Conservation (phyloP, 176 grass and related monocot genomes). For the Rhynchospora pubera region DNA sequence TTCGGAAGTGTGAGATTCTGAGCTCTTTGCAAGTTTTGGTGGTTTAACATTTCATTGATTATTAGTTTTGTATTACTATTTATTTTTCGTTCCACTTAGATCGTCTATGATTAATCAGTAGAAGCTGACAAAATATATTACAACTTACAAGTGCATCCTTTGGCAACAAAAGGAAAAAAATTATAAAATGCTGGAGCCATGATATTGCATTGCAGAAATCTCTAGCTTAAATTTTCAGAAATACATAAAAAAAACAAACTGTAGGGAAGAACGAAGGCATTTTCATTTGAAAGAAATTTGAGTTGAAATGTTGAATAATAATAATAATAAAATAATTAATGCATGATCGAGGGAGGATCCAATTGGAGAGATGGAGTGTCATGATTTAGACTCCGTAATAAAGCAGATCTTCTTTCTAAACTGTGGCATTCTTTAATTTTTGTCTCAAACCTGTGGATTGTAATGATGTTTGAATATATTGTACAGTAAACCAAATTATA, state of each 20-base stretch:
- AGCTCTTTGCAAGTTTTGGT: slow-evolving; percentile 18
- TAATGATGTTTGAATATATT: background rate
- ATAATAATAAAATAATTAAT: too few relatives aligned
- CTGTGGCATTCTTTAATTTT: background rate
- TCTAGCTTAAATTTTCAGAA: background rate
- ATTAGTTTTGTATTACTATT: background rate
- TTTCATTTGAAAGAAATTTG: background rate
- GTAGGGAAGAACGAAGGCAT: background rate
- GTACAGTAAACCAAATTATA: background rate
- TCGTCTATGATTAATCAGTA: background rate
- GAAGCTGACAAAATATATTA: background rate
- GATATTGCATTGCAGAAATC: background rate
- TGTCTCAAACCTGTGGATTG: background rate
- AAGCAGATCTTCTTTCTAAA: slow-evolving; percentile 7
- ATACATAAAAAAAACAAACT: background rate
- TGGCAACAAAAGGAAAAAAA: background rate
- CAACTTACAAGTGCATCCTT: background rate
- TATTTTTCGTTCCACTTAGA: background rate
- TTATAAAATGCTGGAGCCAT: background rate
- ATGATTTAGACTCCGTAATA: background rate
- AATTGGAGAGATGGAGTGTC: slow-evolving; percentile 8
- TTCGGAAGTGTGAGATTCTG: slow-evolving; percentile 1
- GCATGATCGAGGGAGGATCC: background rate
- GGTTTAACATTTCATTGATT: background rate
- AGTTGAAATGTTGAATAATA: too few relatives aligned